Base-by-base conservation (phyloP, 345 rosid genomes). In the Acer saccharum region DNA sequence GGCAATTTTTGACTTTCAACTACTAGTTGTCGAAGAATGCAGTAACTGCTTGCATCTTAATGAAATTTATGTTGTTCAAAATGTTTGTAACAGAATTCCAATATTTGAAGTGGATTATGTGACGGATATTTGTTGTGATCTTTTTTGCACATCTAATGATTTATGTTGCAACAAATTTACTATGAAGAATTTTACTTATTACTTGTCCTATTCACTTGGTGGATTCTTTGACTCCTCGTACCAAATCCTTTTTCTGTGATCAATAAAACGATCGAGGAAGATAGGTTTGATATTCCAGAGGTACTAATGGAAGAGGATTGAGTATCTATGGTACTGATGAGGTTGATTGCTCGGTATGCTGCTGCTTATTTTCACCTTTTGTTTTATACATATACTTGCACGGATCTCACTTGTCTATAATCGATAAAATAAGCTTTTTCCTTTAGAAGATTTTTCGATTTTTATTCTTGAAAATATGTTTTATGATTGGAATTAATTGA, bases 281-380 rank as follows among this genome's bases (percentile, higher is more conserved):
- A 43, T 43, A 43, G 11, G 46, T 43, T 89, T 78, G 98, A 96
- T 79, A 89, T 96, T 79, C 98, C 99, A n/a, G 95, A 96, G 6
- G 95, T 96, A 46, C 99, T 98, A 8, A 94, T 94, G 99, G 99
- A 96, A 83, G 98, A 94, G 66, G 99, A 92, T 84, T 92, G 83
- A 90, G 48, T 44, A 62, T 6, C 44, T 73, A 46, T 61, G 3
- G 27, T 29, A 3, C 32, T 29, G 32, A 39, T 76, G 9, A 8
- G 7, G 41, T 55, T 10, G 57, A 55, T 57, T 58, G 35, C 46
- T 29, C 14, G 29, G 43, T 68, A 68, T 57, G 79, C 50, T 41
- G 12, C n/a, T 35, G 39, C 54, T 54, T 64, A 35, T 60, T 35
- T 32, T 27, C 3, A 6, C 21, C 0, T 72, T 13, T 48, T 43